Evolutionary conservation across 305 asterid genomes (phyloP), one percentile per base, ranked within the genome.

Genomic region (Fraxinus sp.): DNA sequence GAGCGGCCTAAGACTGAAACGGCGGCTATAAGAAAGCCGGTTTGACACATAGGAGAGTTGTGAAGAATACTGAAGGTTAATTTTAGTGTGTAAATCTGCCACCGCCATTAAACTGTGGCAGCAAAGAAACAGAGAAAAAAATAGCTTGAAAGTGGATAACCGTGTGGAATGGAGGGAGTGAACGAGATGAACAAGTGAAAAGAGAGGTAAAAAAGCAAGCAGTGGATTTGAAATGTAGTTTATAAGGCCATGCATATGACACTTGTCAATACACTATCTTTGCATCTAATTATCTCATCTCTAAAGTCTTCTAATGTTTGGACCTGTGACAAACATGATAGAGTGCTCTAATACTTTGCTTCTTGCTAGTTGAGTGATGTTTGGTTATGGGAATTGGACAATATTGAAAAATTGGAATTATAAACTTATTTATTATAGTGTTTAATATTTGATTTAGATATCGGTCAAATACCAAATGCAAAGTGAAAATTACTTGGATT

Each of bases 241-340:
- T 90, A 68, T 89, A 88, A 92, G 98, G 98, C 88, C 82, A 49
- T 86, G 89, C 80, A 71, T n/a, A 75, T 46, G 97, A 93, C 94
- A 91, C 97, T 33, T 93, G 97, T 86, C 91, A 24, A 3, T 82
- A 55, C 6, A 74, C 74, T 78, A 36, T 79, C 72, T 75, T 35
- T 43, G 75, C 28, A 11, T 68, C 37, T 66, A 79, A 88, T 73
- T 79, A 88, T 84, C 88, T 87, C 89, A 87, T 90, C 90, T 83
- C 77, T 24, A 49, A n/a, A 35, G 33, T 77, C 71, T 33, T 77
- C 36, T 68, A 5, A 68, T 68, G 75, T 68, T 11, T 68, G 75
- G 75, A 26, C 18, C 35, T 0, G 14, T 64, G 73, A 62, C 26
- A 20, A 20, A 20, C 72, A 20, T 6, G 33, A 64, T 22, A 26